A percentile compares a stretch with the other conserved stretches of the same genome.
These are phyloP conservation scores for Aspergillus spinulosporus DNA, from an alignment of 2,329 filamentous ascomycete genomes.

Conservation along the genomic window DNA sequence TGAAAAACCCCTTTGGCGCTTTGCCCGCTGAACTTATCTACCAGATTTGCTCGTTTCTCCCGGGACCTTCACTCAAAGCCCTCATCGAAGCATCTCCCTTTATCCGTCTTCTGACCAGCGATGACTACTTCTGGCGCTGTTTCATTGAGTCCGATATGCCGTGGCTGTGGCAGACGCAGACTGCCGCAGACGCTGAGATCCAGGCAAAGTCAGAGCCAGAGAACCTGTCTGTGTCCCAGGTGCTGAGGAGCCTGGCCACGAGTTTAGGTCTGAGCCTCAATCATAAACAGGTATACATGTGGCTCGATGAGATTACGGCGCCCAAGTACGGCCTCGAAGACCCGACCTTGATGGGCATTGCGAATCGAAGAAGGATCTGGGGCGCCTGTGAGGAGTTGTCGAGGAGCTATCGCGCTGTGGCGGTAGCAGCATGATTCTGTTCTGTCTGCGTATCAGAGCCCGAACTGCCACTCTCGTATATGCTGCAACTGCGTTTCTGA, in stretches of 20 bases:
- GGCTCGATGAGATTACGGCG: conserved; percentile 19
- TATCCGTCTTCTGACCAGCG: conserved; percentile 21
- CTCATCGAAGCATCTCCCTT: conserved; percentile 22
- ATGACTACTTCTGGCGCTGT: conserved; percentile 24
- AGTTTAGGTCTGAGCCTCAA: conserved; percentile 11
- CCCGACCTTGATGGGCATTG: conserved; percentile 18
- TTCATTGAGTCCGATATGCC: conserved; percentile 24
- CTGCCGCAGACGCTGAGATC: neutral
- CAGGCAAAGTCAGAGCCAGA: neutral
- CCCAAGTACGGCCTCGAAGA: conserved; percentile 24
- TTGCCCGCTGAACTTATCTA: conserved; percentile 22
- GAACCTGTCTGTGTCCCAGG: neutral
- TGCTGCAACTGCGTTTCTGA: no score
- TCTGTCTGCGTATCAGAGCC: no score
- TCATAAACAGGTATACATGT: conserved; percentile 21
- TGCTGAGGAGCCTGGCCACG: neutral
- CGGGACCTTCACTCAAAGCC: conserved; percentile 19
- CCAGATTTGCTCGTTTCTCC: conserved; percentile 24
- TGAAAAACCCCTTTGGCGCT: conserved; percentile 20
- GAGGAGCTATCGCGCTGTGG: conserved; percentile 1
- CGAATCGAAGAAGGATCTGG: conserved; percentile 25
- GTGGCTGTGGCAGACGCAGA: conserved; percentile 16
- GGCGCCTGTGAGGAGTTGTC: conserved; percentile 20
- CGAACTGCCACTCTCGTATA: no score
- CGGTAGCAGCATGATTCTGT: neutral